Evolutionary conservation across 768 basidiomycete species (phyloP), one percentile per base, ranked within the genome.

Genomic region (Lentinula edodes): DNA sequence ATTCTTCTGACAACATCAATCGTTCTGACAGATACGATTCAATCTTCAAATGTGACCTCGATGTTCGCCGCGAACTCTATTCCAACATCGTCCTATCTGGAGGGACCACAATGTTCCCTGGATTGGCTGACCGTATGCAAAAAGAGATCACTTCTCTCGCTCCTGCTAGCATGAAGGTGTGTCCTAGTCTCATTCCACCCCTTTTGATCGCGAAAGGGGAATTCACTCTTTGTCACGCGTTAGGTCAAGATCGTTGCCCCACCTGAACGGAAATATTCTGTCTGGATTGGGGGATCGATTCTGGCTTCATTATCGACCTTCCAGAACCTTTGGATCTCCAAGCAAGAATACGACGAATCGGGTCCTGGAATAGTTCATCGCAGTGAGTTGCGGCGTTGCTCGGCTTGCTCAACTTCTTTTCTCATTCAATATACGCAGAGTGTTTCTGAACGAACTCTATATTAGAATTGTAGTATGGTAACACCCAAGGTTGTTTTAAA

Each of bases 291-390:
- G 78, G 90, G 89, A 61, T 89, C 88, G 43, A 91, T 91, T 68
- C 77, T 91, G 66, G 94, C 93, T 45, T 94, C 92, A 34, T 83
- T 97, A 52, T 90, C 86, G 71, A 95, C 94, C 66, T 96, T 96
- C 93, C 94, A 96, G 80, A 95, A 94, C 72, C 79, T 95, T 76
- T 97, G 95, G 93, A 89, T 89, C 76, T 87, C 88, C 61, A 92
- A 92, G 76, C 90, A 93, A 70, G 93, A 95, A 78, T 95, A 94
- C 76, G 93, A 94, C 73, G 93, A 91, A 73, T 83, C 77, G 12
- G 80, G 80, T 52, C 80, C 80, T 32, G 80, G 72, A 48, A 82
- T 82, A 63, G 80, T 82, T 61, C 80, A 82, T 72, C 66, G 69
- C 45, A 70, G 69, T 70, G 52, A 53, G 69, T 56, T 55, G 43